These are phyloP conservation scores for Phytophthora fragariae DNA, from an alignment of 352 stramenopile genomes.

Conservation along the genomic window DNA sequence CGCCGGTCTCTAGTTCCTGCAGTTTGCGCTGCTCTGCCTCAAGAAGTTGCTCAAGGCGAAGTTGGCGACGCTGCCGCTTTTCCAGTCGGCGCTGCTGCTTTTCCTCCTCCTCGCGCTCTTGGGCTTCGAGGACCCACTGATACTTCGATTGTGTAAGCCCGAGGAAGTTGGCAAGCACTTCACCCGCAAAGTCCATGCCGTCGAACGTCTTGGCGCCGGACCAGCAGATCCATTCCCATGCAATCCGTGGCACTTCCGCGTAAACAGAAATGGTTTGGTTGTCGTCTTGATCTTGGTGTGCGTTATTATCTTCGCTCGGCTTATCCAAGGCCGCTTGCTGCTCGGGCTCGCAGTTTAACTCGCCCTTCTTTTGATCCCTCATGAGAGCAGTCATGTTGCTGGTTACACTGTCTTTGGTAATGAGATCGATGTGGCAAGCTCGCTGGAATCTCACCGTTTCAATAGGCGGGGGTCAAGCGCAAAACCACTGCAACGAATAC, in stretches of 20 bases:
- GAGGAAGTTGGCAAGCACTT: constrained; percentile 84
- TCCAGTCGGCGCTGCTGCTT: constrained; percentile 64
- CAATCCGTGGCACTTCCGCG: constrained; percentile 34
- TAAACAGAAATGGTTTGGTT: constrained; percentile 2
- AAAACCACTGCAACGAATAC: constrained; percentile 9
- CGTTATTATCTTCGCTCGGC: constrained; percentile 15
- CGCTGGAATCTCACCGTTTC: background rate
- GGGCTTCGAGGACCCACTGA: constrained; percentile 83
- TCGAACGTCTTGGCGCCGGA: constrained; percentile 71
- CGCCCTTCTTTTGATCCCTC: background rate
- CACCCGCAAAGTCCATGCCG: constrained; percentile 79
- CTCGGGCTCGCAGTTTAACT: background rate
- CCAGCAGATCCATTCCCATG: constrained; percentile 75
- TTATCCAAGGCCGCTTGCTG: background rate
- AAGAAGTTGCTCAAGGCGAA: constrained; percentile 74
- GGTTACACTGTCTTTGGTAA: background rate
- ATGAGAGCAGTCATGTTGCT: constrained; percentile 9
- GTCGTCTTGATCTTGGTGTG: background rate
- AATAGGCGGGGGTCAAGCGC: background rate
- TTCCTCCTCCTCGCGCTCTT: constrained; percentile 77
- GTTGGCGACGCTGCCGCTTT: constrained; percentile 63
- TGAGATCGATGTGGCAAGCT: background rate
- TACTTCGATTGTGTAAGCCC: constrained; percentile 87
- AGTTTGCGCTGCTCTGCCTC: constrained; percentile 78
- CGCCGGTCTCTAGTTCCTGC: constrained; percentile 59